Evolutionary conservation across 129 eudicot species (phyloP), one percentile per base, ranked within the genome.

Genomic region (Glebionis coronaria): DNA sequence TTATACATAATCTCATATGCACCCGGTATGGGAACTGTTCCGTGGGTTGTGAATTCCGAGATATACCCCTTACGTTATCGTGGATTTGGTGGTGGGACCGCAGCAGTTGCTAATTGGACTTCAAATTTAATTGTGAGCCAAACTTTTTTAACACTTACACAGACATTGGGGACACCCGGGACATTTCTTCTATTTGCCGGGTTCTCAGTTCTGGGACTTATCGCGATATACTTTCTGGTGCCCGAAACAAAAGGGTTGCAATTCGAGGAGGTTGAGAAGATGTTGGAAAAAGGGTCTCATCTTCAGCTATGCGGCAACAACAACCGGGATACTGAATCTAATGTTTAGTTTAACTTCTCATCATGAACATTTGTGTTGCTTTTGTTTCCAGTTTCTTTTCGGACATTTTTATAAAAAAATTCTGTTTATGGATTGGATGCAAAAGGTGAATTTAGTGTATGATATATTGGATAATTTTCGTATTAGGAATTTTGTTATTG

Each of bases 11-110:
- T 87, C 10, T 54, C 78, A 4, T 87, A 77, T 77, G 73, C 95
- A 13, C 95, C 90, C 0, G 95, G 95, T 12, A 87, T 87, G 90
- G 90, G 95, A 15, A 81, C 88, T 0, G 88, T 79, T 6, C 90
- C 95, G 0, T 87, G 95, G 95, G 80, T 87, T 6, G 68, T 87
- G 19, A 87, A 87, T 77, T 84, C 95, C 0, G 88, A 88, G 67
- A 84, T 88, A 11, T 84, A 88, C 79, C 95, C 90, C 0, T 49
- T 87, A 12, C 49, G 72, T 57, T 87, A 67, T 76, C 65, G 90
- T 63, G 95, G 95, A 0, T 44, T 84, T 9, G 80, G 88, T 11
- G 90, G 90, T 44, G 95, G 95, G 25, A 75, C 67, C 0, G 95
- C 85, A 0, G 90, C 90, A 12, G 95, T 87, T 16, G 49, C 90